Evolutionary conservation across 2,329 filamentous ascomycete genomes (phyloP).

Genomic region (Nannizziopsis arthrosporioides): DNA sequence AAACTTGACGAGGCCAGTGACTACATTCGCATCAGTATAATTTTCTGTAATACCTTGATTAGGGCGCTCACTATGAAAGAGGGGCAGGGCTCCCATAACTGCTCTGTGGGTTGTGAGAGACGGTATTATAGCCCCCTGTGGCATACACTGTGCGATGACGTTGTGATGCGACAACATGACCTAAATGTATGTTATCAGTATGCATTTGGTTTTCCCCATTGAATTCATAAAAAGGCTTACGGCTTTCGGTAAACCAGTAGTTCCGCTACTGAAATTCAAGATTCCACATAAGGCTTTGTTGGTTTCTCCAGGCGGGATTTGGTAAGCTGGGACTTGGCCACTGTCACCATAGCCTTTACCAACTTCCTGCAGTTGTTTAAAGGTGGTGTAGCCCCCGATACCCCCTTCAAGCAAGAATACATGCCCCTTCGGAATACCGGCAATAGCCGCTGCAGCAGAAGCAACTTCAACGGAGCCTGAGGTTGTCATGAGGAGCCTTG

Average conservation of each 20-base stretch:
- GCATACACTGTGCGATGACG: conserved; percentile 50
- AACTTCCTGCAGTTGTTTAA: conserved; percentile 23
- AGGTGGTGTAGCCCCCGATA: conserved; percentile 38
- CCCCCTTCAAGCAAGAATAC: conserved; percentile 47
- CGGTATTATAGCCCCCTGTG: conserved; percentile 44
- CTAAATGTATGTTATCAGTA: conserved; percentile 17
- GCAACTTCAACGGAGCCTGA: conserved; percentile 46
- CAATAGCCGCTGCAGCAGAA: conserved; percentile 41
- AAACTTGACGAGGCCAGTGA: conserved; percentile 51
- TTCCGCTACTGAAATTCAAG: conserved; percentile 41
- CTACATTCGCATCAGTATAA: conserved; percentile 1
- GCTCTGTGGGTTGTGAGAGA: conserved; percentile 33
- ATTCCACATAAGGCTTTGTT: conserved; percentile 47
- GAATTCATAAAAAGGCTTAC: conserved; percentile 16
- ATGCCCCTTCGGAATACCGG: conserved; percentile 41
- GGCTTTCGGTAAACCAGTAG: conserved; percentile 41
- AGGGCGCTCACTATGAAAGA: conserved; percentile 42
- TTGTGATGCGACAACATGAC: conserved; percentile 45
- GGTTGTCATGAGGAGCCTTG: conserved; percentile 48
- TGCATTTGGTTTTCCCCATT: not conserved
- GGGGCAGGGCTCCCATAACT: conserved; percentile 46
- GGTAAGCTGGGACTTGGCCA: conserved; percentile 39
- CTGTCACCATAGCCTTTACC: conserved; percentile 28
- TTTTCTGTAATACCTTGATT: not conserved
- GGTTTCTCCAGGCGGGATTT: conserved; percentile 41